A percentile compares a stretch with the other conserved stretches of the same genome.
Conservation (phyloP, 106 monocot species). For the Xerophyta viscosa region DNA sequence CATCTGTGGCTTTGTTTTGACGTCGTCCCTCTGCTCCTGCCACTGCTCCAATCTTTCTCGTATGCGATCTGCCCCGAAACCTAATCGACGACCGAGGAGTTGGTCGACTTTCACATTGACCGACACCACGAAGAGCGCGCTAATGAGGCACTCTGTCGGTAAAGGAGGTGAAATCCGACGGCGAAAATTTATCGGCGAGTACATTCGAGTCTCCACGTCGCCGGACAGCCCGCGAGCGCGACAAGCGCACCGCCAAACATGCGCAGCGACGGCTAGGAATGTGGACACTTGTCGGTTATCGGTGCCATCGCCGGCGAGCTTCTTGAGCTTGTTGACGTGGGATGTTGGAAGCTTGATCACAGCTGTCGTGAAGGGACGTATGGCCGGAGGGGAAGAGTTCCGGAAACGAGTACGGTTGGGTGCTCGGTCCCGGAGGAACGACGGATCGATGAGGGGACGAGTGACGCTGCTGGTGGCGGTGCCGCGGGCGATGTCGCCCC, state of each 20-base stretch:
- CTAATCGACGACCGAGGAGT: no score
- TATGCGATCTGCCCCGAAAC: no score
- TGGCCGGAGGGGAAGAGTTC: no score
- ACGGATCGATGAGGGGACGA: background rate
- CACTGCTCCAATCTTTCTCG: no score
- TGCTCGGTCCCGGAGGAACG: conserved; percentile 9
- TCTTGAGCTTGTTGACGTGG: conserved; percentile 15
- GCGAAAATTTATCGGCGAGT: conserved; percentile 11
- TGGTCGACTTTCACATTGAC: no score
- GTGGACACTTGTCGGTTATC: conserved; percentile 1
- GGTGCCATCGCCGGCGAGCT: background rate
- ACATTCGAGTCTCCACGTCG: background rate
- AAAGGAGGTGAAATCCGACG: conserved; percentile 5
- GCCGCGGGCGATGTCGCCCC: conserved; percentile 18
- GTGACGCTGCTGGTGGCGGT: background rate
- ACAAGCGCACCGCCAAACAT: conserved; percentile 30
- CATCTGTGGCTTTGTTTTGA: no score
- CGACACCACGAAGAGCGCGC: no score
- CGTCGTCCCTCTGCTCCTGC: no score
- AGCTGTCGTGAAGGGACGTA: background rate
- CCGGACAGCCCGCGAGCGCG: conserved; percentile 5
- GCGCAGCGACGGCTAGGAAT: conserved; percentile 14
- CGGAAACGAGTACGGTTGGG: conserved; percentile 3
- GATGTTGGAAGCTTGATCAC: background rate
- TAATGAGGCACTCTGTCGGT: no score